Conservation (phyloP, 352 stramenopile species). For the Globisporangium spinosum region DNA sequence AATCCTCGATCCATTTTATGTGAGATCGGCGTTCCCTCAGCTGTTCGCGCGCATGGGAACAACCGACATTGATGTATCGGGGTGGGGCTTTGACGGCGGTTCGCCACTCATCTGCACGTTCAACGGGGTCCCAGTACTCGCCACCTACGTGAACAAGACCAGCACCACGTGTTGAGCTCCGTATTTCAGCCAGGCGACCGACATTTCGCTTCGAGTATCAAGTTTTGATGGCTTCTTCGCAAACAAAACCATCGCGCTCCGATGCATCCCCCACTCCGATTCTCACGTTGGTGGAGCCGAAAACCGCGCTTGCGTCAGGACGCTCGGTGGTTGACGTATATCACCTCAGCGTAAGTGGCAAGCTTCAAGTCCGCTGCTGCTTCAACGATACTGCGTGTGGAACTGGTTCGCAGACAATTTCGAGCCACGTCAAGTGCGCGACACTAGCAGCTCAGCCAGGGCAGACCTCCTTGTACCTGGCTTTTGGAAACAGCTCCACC, state of each 20-base stretch:
- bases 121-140: slow-evolving; percentile 23
- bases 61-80: slow-evolving; percentile 24
- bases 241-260: slow-evolving; percentile 13
- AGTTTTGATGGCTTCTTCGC: slow-evolving; percentile 31
- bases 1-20: slow-evolving; percentile 21
- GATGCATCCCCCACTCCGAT: slow-evolving; percentile 21
- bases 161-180: slow-evolving; percentile 31
- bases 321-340: slow-evolving; percentile 19
- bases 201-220: slow-evolving; percentile 26
- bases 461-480: slow-evolving; percentile 19
- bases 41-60: slow-evolving; percentile 21
- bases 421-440: slow-evolving; percentile 20
- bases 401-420: slow-evolving; percentile 16
- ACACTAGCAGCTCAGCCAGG: slow-evolving; percentile 19
- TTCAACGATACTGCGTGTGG: slow-evolving; percentile 23
- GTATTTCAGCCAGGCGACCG: slow-evolving; percentile 13
- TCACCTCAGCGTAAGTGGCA: slow-evolving; percentile 12
- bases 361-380: slow-evolving; percentile 28
- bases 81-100: slow-evolving; percentile 33
- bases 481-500: slow-evolving; percentile 13
- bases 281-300: slow-evolving; percentile 23
- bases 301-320: slow-evolving; percentile 16
- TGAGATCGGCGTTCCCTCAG: slow-evolving; percentile 24
- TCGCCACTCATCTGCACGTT: slow-evolving; percentile 40
- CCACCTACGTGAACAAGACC: slow-evolving; percentile 27